Conservation (phyloP, 495 filamentous ascomycete genomes). For the Hamigera avellanea region DNA sequence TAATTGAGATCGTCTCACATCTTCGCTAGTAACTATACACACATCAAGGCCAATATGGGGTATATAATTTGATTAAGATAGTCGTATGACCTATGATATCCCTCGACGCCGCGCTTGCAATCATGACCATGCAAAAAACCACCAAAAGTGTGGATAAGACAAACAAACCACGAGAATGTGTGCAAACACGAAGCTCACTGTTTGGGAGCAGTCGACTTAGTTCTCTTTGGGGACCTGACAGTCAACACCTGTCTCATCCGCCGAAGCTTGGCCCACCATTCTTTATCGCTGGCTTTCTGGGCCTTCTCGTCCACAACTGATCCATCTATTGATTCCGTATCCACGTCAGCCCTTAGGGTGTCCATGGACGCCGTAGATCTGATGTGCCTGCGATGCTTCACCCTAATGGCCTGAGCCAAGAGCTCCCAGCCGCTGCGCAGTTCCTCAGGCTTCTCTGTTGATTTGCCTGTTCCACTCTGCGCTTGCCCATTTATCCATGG, state of each 20-base stretch:
- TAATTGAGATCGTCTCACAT: too few species aligned
- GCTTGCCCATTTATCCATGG: constrained; percentile 58
- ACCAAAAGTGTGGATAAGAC: too few species aligned
- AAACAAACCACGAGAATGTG: too few species aligned
- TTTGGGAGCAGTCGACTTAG: constrained; percentile 11
- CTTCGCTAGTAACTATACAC: too few species aligned
- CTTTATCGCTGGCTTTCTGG: constrained; percentile 32
- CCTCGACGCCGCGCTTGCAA: too few species aligned
- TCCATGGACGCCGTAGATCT: constrained; percentile 17
- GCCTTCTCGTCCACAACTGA: constrained; percentile 15
- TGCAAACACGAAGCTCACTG: too few species aligned
- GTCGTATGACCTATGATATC: too few species aligned
- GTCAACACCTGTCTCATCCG: constrained; percentile 35
- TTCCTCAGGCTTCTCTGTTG: constrained; percentile 19
- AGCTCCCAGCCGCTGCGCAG: constrained; percentile 36
- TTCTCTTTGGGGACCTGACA: constrained; percentile 26
- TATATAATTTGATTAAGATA: too few species aligned
- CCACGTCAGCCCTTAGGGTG: constrained; percentile 13
- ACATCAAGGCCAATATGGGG: too few species aligned
- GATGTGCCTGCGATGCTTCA: constrained; percentile 25
- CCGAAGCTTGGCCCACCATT: constrained; percentile 41
- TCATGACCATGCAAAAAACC: too few species aligned
- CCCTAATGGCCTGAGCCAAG: constrained; percentile 26
- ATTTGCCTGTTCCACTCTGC: constrained; percentile 38
- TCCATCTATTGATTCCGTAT: constrained; percentile 11